A percentile compares a stretch with the other conserved stretches of the same genome.
Conservation (phyloP, 2,329 filamentous ascomycete species). For the Fusarium incarnatum region DNA sequence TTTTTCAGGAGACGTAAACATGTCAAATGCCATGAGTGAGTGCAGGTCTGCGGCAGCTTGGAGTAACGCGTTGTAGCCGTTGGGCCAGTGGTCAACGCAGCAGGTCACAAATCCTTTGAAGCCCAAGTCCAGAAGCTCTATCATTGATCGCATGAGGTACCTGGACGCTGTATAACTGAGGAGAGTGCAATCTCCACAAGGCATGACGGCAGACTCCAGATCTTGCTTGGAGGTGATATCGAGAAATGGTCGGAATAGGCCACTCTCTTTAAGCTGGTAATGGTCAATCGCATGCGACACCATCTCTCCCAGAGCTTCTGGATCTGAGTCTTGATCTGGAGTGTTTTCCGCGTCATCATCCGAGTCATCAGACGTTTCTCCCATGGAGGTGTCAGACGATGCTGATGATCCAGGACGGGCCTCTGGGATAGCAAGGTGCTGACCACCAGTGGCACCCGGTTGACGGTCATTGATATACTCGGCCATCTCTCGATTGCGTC, state of each 20-base stretch:
- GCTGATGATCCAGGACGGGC: neutral
- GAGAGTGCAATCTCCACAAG: constrained; percentile 42
- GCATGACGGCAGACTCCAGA: constrained; percentile 33
- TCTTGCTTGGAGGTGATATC: constrained; percentile 28
- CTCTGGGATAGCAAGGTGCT: constrained; percentile 17
- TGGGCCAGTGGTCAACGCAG: constrained; percentile 38
- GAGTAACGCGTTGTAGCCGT: constrained; percentile 41
- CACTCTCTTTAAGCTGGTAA: constrained; percentile 4
- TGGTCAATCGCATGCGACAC: constrained; percentile 30
- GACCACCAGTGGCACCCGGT: constrained; percentile 3
- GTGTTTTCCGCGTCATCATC: neutral
- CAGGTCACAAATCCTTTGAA: constrained; percentile 35
- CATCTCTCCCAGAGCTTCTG: constrained; percentile 23
- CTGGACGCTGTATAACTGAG: constrained; percentile 37
- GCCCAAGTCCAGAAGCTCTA: constrained; percentile 38
- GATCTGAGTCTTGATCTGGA: neutral
- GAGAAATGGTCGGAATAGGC: constrained; percentile 28
- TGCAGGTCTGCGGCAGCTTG: constrained; percentile 28
- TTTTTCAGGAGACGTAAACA: constrained; percentile 19
- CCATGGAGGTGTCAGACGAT: constrained; percentile 1
- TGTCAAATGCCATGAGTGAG: constrained; percentile 19
- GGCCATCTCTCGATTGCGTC: constrained; percentile 20
- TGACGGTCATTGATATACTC: constrained; percentile 31
- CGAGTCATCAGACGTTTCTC: neutral
- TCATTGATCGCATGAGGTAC: constrained; percentile 11